Conservation (phyloP, 192 early-diverging fungal species). For the Entomortierella chlamydospora region DNA sequence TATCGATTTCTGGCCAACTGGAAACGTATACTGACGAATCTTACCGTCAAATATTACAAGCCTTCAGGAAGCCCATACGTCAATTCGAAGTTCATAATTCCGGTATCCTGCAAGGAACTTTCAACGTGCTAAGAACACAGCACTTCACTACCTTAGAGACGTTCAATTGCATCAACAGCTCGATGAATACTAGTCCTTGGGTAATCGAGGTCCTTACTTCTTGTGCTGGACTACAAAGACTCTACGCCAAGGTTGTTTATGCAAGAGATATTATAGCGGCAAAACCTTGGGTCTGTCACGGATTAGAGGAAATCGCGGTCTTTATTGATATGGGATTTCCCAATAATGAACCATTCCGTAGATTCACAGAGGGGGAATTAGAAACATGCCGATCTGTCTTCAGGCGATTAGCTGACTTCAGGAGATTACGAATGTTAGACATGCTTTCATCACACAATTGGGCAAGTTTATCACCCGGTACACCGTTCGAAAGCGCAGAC, state of each 20-base stretch:
- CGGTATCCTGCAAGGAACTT: neutral
- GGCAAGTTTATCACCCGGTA: neutral
- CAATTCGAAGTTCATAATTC: neutral
- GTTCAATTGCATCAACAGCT: neutral
- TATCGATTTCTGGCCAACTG: neutral
- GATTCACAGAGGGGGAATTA: neutral
- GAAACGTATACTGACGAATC: neutral
- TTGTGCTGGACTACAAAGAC: neutral
- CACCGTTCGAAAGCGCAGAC: no score
- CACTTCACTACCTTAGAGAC: constrained; percentile 10
- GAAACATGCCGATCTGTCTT: constrained; percentile 5
- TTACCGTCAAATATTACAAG: neutral
- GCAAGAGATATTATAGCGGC: constrained; percentile 4
- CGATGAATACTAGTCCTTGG: neutral
- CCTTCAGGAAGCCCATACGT: neutral
- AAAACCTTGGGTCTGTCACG: constrained; percentile 13
- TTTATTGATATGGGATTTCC: constrained; percentile 24
- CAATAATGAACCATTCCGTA: neutral
- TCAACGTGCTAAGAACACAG: neutral
- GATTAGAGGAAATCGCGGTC: constrained; percentile 1
- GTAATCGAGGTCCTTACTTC: neutral
- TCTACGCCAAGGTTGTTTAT: neutral
- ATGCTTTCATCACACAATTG: neutral
- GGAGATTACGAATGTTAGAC: neutral
- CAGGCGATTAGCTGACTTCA: neutral